Evolutionary conservation across 1,284 basidiomycete species (phyloP).

Genomic region (Rhodofomes roseus): DNA sequence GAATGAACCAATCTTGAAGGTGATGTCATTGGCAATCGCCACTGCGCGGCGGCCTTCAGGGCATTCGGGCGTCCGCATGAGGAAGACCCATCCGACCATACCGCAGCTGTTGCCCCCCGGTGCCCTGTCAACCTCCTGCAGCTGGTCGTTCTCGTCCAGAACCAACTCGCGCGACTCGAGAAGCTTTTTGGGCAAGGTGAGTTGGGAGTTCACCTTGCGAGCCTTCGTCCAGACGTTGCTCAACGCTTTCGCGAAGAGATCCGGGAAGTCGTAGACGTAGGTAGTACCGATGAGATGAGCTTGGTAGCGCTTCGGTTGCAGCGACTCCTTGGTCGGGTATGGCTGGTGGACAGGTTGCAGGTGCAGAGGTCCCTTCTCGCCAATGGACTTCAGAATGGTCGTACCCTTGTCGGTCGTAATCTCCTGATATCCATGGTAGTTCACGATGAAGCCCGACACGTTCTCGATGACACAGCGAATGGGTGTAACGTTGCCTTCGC

Average conservation of each 20-base stretch:
- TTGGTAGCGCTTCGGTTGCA: slow-evolving; percentile 98
- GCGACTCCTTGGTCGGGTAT: slow-evolving; percentile 97
- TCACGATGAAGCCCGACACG: slow-evolving; percentile 97
- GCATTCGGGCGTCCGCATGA: slow-evolving; percentile 90
- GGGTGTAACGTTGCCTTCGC: slow-evolving; percentile 88
- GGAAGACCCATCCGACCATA: slow-evolving; percentile 99
- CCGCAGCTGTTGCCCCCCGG: slow-evolving; percentile 95
- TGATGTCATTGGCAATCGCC: slow-evolving; percentile 98
- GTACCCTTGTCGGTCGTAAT: slow-evolving; percentile 94
- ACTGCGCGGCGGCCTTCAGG: slow-evolving; percentile 86
- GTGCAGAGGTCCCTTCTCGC: slow-evolving; percentile 91
- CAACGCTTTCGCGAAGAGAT: slow-evolving; percentile 95
- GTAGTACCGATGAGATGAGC: slow-evolving; percentile 99
- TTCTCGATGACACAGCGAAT: slow-evolving; percentile 99
- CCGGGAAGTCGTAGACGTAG: slow-evolving; percentile 99
- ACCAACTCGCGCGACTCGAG: slow-evolving; percentile 88
- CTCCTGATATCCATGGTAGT: slow-evolving; percentile 99
- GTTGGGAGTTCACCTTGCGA: slow-evolving; percentile 58
- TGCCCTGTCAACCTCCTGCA: slow-evolving; percentile 86
- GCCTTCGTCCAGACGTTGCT: slow-evolving; percentile 89
- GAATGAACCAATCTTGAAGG: slow-evolving; percentile 98
- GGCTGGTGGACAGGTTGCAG: slow-evolving; percentile 89
- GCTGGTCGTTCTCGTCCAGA: slow-evolving; percentile 89
- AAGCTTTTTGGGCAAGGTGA: slow-evolving; percentile 74
- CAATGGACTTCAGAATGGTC: slow-evolving; percentile 93